phyloP scores from a whole-genome alignment of 257 asterid species.

The Hygrophila difformis region DNA sequence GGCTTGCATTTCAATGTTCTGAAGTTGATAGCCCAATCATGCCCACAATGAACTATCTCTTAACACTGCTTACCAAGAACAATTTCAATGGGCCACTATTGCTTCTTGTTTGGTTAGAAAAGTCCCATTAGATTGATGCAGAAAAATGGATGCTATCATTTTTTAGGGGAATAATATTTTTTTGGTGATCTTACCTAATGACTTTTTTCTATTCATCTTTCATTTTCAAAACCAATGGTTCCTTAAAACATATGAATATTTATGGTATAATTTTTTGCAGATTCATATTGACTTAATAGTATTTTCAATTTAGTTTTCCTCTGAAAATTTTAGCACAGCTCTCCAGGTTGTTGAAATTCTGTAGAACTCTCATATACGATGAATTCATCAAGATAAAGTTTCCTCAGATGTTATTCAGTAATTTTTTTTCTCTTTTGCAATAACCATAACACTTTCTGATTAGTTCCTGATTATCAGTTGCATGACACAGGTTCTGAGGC shows the following conservation, averaged over 20 bases:
- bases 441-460: background rate
- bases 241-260: too few relatives aligned
- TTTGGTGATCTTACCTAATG: too few relatives aligned
- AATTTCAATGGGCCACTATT: background rate
- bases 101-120: conserved; percentile 6
- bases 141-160: too few relatives aligned
- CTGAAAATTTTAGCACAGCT: too few relatives aligned
- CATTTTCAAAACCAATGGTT: too few relatives aligned
- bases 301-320: too few relatives aligned
- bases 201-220: too few relatives aligned
- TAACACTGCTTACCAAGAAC: too few relatives aligned
- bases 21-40: conserved; percentile 6
- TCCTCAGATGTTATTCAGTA: background rate
- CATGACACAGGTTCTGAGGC: conserved; percentile 94
- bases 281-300: too few relatives aligned
- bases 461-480: conserved; percentile 41
- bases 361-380: background rate
- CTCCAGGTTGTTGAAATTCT: conserved; percentile 7
- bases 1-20: conserved; percentile 13
- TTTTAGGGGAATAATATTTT: too few relatives aligned
- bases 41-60: conserved; percentile 2
- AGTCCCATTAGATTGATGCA: conserved; percentile 5
- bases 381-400: conserved; percentile 5
- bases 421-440: background rate
- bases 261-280: too few relatives aligned